These are phyloP conservation scores for Phytophthora podocarpi DNA, from an alignment of 352 stramenopile genomes.

Conservation along the genomic window DNA sequence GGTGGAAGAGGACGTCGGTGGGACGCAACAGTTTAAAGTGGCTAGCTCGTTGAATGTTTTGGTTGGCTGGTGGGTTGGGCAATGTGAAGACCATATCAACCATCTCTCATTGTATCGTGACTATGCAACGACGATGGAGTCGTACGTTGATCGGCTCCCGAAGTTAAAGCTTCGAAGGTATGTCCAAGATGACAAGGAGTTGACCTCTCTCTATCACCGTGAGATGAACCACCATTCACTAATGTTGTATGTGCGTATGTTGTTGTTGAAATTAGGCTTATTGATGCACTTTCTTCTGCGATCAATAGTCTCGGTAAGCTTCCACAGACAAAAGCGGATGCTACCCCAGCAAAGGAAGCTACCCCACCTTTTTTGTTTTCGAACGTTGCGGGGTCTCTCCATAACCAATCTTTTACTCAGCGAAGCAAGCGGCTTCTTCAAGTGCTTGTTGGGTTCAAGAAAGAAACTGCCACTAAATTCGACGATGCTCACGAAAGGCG, in stretches of 20 bases:
- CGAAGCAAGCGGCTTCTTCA: background rate
- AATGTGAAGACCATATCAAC: background rate
- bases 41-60: conserved; percentile 1
- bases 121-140: background rate
- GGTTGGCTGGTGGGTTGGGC: background rate
- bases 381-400: background rate
- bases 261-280: background rate
- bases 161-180: conserved; percentile 7
- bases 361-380: background rate
- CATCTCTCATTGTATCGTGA: conserved; percentile 10
- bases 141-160: conserved; percentile 2
- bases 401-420: background rate
- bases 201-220: no score
- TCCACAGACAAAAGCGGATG: background rate
- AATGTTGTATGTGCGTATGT: background rate
- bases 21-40: background rate
- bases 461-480: background rate
- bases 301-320: background rate
- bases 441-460: conserved; percentile 8
- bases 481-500: background rate
- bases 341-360: background rate
- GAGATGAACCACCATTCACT: no score
- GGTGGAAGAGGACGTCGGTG: conserved; percentile 8
- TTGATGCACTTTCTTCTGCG: background rate
- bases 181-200: no score